Conservation (phyloP, 2,329 filamentous ascomycete genomes). For the Monilinia laxa region DNA sequence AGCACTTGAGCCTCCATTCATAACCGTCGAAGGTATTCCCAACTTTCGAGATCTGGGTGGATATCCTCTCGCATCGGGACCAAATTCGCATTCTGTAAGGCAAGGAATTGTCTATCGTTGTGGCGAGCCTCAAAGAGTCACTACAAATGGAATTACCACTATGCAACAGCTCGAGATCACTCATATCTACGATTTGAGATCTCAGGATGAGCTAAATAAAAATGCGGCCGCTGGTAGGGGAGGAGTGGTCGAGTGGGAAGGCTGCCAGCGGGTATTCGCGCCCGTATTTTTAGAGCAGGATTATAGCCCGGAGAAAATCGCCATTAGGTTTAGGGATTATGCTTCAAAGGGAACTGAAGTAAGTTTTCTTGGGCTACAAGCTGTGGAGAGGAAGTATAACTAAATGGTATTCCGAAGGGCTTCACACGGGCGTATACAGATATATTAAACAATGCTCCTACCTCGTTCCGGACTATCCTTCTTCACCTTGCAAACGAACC, state of each 20-base stretch:
- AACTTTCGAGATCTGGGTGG: constrained; percentile 71
- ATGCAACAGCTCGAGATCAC: constrained; percentile 59
- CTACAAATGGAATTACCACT: constrained; percentile 51
- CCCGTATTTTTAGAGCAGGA: constrained; percentile 64
- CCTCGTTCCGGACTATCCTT: constrained; percentile 56
- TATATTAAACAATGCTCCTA: constrained; percentile 56
- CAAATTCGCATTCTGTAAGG: constrained; percentile 47
- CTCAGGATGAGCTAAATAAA: constrained; percentile 56
- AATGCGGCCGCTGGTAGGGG: constrained; percentile 40
- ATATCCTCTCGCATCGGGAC: constrained; percentile 46
- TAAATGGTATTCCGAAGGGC: constrained; percentile 44
- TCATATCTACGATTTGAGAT: constrained; percentile 68
- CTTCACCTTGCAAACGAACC: constrained; percentile 41
- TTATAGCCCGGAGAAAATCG: constrained; percentile 62
- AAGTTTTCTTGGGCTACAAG: not conserved
- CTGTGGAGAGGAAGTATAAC: constrained; percentile 3
- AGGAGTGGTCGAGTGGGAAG: constrained; percentile 49
- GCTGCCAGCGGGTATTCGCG: constrained; percentile 56
- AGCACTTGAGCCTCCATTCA: constrained; percentile 48
- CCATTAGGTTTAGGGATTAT: constrained; percentile 60
- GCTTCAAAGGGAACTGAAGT: constrained; percentile 46
- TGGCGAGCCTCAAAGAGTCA: constrained; percentile 62
- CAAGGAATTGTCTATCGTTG: constrained; percentile 62
- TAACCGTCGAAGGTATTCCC: constrained; percentile 55
- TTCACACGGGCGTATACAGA: constrained; percentile 63